These are phyloP conservation scores for Garcia nutans DNA, from an alignment of 345 rosid species.

Conservation along the genomic window DNA sequence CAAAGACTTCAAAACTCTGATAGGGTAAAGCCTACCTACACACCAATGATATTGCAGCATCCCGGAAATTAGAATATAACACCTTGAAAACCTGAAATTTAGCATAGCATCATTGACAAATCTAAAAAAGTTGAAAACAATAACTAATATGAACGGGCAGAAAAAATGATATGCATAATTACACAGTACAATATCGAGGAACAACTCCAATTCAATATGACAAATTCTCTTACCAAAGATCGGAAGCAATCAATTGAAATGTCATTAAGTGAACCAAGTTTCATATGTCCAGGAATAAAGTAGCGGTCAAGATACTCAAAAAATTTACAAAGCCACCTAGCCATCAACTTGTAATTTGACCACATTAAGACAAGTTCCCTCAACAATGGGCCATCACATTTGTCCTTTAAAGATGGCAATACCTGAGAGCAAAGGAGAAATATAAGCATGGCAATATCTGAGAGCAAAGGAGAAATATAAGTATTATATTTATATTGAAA, in stretches of 20 bases:
- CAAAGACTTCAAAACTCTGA: neutral
- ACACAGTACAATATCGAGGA: neutral
- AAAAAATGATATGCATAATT: neutral
- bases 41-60: constrained; percentile 25
- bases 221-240: constrained; percentile 21
- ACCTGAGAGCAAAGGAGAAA: constrained; percentile 14
- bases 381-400: constrained; percentile 25
- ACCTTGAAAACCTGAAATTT: constrained; percentile 27
- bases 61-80: constrained; percentile 12
- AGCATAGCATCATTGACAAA: neutral
- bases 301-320: constrained; percentile 30
- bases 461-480: neutral
- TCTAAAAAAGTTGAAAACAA: neutral
- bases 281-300: constrained; percentile 16
- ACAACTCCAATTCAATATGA: neutral
- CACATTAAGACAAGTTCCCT: constrained; percentile 25
- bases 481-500: neutral
- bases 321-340: constrained; percentile 34
- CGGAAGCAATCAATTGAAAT: constrained; percentile 18
- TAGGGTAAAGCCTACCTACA: neutral
- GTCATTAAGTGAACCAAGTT: constrained; percentile 14
- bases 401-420: constrained; percentile 20
- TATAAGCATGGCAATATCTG: constrained; percentile 24
- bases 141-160: neutral
- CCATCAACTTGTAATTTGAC: constrained; percentile 37